Evolutionary conservation across 2,329 filamentous ascomycete species (phyloP), one percentile per base, ranked within the genome.

Genomic region (Phialophora tarda): DNA sequence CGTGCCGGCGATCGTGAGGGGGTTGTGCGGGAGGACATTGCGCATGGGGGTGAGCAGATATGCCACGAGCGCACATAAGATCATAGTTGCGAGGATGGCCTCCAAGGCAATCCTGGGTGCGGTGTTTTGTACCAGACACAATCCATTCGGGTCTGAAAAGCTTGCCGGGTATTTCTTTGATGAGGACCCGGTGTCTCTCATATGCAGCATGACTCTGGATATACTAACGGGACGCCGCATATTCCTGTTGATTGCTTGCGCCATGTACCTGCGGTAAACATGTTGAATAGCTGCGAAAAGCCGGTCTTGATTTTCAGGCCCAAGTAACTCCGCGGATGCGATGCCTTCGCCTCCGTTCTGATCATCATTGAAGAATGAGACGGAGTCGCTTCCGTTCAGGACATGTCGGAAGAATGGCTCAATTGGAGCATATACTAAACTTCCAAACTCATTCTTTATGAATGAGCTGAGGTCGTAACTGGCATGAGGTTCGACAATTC

Each of bases 261-360:
- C 69, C 69, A 69, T 69, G 48, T 71, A 71, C 4, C 58, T 30
- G 3, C 66, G 60, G 44, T 71, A 71, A n/a, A 71, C 51, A 28
- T 26, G 28, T 11, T 59, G 62, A 6, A 62, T 59, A 38, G 54
- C 63, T 10, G 63, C 53, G 1, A 59, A 12, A 41, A 59, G 47
- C 6, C 62, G 62, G 26, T 58, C 38, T 4, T 26, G 38, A 30
- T 64, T 59, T 17, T 24, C n/a, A 23, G 62, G 41, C 23, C 55
- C 54, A 2, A 54, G 38, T n/a, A 64, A 30, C 23, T 53, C 28
- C 24, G 51, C 17, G 26, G 30, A 17, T 1, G 41, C 28, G 41
- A 64, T 58, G 3, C 54, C 54, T 12, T 11, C 32, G 32, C 11
- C 10, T 34, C 32, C 32, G 32, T 34, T 12, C 32, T 34, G 32